Base-by-base conservation (phyloP, 345 rosid genomes). In the Boechera retrofracta region DNA sequence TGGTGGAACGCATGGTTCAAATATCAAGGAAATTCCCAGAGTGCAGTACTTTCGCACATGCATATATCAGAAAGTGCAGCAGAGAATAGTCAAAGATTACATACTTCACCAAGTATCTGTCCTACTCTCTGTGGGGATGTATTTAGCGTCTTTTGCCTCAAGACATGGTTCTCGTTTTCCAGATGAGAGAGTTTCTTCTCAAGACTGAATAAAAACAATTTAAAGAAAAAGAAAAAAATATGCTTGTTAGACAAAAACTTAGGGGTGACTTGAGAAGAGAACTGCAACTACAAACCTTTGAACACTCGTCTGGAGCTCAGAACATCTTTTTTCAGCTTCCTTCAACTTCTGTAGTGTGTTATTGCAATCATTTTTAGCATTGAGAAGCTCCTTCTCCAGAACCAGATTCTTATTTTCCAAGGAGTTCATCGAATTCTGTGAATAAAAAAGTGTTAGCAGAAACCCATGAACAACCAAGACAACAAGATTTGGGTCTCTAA, bases 111-210 rank as follows among this genome's bases (percentile, higher is more conserved):
- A 79, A 83, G 76, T 75, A 87, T 60, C 77, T 86, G 89, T 56
- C 79, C 61, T 52, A 82, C 82, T 74, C 77, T 81, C 72, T 80
- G 89, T 10, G 94, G 85, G 74, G 97, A 57, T 56, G 70, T 74
- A 75, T 79, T 84, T 71, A 90, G 63, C 33, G 96, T 86, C 74
- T 87, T 92, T 81, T 92, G 96, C 75, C 91, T 84, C 77, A 94
- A 81, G 60, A 89, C 90, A 69, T 79, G 95, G 83, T 92, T 94
- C 83, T 94, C 99, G 73, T 89, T 87, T 78, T 94, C 99, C 62
- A 88, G 15, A 73, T 77, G 87, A 38, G 91, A 82, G 64, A 92
- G 88, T 83, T 88, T 94, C 78, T 85, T 85, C 83, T 85, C 93
- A 49, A 92, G 89, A 70, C 98, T 92, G 77, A 74, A 65, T 57